Percentiles rank a stretch among this genome's conserved stretches.
These are phyloP conservation scores for Leccinellum luteum DNA, from an alignment of 768 basidiomycete genomes.

Conservation along the genomic window DNA sequence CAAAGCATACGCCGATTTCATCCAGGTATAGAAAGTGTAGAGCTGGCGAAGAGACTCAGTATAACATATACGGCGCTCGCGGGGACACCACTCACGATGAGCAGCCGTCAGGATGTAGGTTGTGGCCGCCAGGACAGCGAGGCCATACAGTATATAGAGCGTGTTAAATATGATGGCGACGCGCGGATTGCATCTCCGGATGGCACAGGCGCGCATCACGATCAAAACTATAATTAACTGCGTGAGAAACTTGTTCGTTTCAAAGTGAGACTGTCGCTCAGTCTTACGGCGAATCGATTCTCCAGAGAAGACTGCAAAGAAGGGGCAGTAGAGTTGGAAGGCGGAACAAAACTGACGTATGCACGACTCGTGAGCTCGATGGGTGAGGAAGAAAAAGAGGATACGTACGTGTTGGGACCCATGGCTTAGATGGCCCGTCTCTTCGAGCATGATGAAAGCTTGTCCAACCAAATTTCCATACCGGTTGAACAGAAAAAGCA, in stretches of 20 bases:
- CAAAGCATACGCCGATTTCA: constrained; percentile 12
- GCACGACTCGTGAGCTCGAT: neutral
- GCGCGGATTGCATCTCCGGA: constrained; percentile 13
- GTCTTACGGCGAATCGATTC: constrained; percentile 25
- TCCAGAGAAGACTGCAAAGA: constrained; percentile 10
- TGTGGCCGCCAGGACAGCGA: neutral
- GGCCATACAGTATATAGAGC: constrained; percentile 12
- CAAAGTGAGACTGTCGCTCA: neutral
- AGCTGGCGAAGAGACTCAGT: neutral
- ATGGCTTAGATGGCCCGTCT: constrained; percentile 18
- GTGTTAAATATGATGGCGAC: neutral
- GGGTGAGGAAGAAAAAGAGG: neutral
- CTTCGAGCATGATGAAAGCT: constrained; percentile 19
- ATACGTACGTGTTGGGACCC: constrained; percentile 14
- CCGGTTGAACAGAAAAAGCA: constrained; percentile 13
- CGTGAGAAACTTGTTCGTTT: neutral
- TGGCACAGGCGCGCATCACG: constrained; percentile 23
- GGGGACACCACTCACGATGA: neutral
- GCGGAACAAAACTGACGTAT: constrained; percentile 14
- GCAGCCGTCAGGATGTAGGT: neutral
- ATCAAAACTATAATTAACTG: constrained; percentile 18
- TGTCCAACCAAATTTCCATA: constrained; percentile 22
- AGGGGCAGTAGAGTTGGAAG: neutral
- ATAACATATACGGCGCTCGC: neutral
- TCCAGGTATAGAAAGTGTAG: constrained; percentile 5